A percentile compares a stretch with the other conserved stretches of the same genome.
phyloP scores from a whole-genome alignment of 345 rosid species.

The Ceriops tagal region DNA sequence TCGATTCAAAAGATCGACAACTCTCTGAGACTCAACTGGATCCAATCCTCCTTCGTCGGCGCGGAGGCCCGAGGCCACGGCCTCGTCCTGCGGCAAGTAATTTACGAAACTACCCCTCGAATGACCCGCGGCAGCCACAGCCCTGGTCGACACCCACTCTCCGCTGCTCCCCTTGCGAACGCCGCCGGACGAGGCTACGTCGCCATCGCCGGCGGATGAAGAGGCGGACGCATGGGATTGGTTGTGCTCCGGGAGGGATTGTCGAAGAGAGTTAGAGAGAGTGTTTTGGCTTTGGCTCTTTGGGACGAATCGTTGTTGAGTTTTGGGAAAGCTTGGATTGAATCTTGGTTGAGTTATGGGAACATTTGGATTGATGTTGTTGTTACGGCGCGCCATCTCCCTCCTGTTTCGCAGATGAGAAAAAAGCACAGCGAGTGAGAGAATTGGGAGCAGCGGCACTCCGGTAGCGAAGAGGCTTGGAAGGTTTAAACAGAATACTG shows the following conservation, averaged over 20 bases:
- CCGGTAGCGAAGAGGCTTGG: too few species aligned
- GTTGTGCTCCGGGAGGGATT: constrained; percentile 20
- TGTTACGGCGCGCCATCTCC: constrained; percentile 53
- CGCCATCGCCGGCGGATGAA: constrained; percentile 15
- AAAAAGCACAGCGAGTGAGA: too few species aligned
- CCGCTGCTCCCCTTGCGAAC: constrained; percentile 46
- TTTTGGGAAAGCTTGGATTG: constrained; percentile 34
- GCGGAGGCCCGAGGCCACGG: constrained; percentile 75
- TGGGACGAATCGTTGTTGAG: constrained; percentile 49
- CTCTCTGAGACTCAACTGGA: constrained; percentile 89
- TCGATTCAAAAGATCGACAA: constrained; percentile 84
- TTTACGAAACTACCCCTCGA: constrained; percentile 53
- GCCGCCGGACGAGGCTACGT: constrained; percentile 27
- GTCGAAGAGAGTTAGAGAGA: constrained; percentile 48
- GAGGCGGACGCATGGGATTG: constrained; percentile 27
- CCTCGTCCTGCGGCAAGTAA: constrained; percentile 96
- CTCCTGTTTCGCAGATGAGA: not conserved
- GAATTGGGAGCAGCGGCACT: too few species aligned
- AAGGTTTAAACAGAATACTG: too few species aligned
- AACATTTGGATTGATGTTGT: constrained; percentile 27
- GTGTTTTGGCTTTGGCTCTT: constrained; percentile 33
- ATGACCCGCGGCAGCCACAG: constrained; percentile 24
- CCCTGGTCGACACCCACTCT: constrained; percentile 35
- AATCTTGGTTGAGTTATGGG: constrained; percentile 43
- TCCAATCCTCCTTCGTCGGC: constrained; percentile 82